Conservation (phyloP, 2,329 filamentous ascomycete species). For the Ophiostoma sp. region DNA sequence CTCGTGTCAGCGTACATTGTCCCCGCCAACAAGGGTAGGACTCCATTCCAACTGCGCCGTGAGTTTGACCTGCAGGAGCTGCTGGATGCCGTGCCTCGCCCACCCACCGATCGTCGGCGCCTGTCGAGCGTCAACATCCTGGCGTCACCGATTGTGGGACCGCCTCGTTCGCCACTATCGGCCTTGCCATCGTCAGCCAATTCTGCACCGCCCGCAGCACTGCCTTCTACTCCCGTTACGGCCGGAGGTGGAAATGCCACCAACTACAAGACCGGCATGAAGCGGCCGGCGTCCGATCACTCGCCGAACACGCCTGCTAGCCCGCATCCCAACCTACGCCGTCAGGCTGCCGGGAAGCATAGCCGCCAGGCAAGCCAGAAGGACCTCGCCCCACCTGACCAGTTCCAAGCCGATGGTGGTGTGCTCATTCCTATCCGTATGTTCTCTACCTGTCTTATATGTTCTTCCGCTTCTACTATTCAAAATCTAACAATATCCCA, state of each 20-base stretch:
- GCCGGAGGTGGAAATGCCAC: not conserved
- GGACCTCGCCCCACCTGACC: slow-evolving; percentile 13
- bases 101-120: slow-evolving; percentile 34
- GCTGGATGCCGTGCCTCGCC: slow-evolving; percentile 46
- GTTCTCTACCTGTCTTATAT: slow-evolving; percentile 32
- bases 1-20: slow-evolving; percentile 48
- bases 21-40: slow-evolving; percentile 43
- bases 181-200: slow-evolving; percentile 6
- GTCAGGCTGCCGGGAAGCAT: slow-evolving; percentile 6
- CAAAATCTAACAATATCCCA: not conserved
- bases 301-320: slow-evolving; percentile 18
- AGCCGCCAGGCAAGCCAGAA: slow-evolving; percentile 20
- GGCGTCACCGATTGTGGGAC: slow-evolving; percentile 22
- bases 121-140: slow-evolving; percentile 26
- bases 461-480: not conserved
- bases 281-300: slow-evolving; percentile 23
- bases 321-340: slow-evolving; percentile 19
- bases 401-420: slow-evolving; percentile 14
- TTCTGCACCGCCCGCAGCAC: not conserved
- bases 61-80: slow-evolving; percentile 53
- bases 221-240: slow-evolving; percentile 1
- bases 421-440: slow-evolving; percentile 50
- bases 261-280: slow-evolving; percentile 10
- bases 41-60: slow-evolving; percentile 51
- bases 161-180: slow-evolving; percentile 25